A percentile compares a stretch with the other conserved stretches of the same genome.
phyloP scores from a whole-genome alignment of 352 stramenopile genomes.

The Stramenopiles sp. region DNA sequence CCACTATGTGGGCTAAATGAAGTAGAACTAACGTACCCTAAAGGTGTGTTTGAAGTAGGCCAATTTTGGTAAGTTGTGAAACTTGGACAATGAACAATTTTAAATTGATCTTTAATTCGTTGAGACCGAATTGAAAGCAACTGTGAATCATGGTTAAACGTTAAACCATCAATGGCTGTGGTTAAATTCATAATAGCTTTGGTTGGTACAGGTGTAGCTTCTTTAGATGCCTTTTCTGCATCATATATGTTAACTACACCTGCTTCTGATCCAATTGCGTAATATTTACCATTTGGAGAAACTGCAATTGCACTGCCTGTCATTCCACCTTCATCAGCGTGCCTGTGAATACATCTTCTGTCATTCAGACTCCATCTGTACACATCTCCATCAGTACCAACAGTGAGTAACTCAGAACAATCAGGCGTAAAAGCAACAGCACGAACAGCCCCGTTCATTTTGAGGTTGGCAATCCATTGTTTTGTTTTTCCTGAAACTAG shows the following conservation, averaged over 20 bases:
- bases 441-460: conserved; percentile 68
- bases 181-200: conserved; percentile 89
- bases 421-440: conserved; percentile 56
- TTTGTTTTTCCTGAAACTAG: conserved; percentile 52
- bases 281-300: conserved; percentile 25
- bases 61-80: conserved; percentile 85
- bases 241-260: conserved; percentile 85
- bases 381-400: conserved; percentile 65
- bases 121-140: conserved; percentile 65
- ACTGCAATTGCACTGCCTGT: conserved; percentile 35
- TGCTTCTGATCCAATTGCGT: conserved; percentile 63
- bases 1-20: conserved; percentile 71
- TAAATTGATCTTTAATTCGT: conserved; percentile 56
- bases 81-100: conserved; percentile 65
- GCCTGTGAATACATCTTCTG: conserved; percentile 30
- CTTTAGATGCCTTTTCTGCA: neutral
- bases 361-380: conserved; percentile 76
- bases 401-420: conserved; percentile 52
- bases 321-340: conserved; percentile 37
- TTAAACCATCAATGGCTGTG: conserved; percentile 21
- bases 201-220: conserved; percentile 13
- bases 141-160: conserved; percentile 30
- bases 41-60: conserved; percentile 69
- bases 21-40: conserved; percentile 71
- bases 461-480: conserved; percentile 56